These are phyloP conservation scores for Leccinellum albellum DNA, from an alignment of 768 basidiomycete species.

Conservation along the genomic window DNA sequence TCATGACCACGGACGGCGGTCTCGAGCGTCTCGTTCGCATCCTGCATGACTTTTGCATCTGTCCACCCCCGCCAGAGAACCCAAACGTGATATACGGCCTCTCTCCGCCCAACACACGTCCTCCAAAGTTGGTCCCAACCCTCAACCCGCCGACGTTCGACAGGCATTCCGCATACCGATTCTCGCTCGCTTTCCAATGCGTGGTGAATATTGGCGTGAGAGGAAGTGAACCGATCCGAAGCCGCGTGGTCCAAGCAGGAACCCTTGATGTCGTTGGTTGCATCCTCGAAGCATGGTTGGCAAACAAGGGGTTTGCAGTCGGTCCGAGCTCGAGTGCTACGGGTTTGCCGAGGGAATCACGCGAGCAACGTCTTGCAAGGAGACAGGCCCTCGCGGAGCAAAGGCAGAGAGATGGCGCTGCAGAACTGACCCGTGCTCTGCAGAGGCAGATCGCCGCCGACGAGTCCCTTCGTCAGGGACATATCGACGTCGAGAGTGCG, in stretches of 20 bases:
- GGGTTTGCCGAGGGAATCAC: conserved; percentile 67
- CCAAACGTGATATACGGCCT: conserved; percentile 76
- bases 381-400: conserved; percentile 52
- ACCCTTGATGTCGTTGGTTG: conserved; percentile 91
- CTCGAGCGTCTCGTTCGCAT: conserved; percentile 93
- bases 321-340: conserved; percentile 76
- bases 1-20: conserved; percentile 96
- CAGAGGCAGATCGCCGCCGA: conserved; percentile 46
- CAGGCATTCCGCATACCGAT: conserved; percentile 83
- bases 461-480: conserved; percentile 21
- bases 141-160: conserved; percentile 70
- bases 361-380: conserved; percentile 67
- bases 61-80: conserved; percentile 78
- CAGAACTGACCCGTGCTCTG: conserved; percentile 53
- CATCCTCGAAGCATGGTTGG: conserved; percentile 90
- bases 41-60: conserved; percentile 82
- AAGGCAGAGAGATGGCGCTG: conserved; percentile 53
- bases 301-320: conserved; percentile 82
- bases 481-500: background rate
- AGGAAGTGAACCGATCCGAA: conserved; percentile 88
- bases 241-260: conserved; percentile 91
- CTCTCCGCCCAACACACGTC: conserved; percentile 56
- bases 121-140: conserved; percentile 52
- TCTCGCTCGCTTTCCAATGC: conserved; percentile 93
- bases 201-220: conserved; percentile 96